Evolutionary conservation across 257 asterid species (phyloP).

Genomic region (Mentha longifolia): DNA sequence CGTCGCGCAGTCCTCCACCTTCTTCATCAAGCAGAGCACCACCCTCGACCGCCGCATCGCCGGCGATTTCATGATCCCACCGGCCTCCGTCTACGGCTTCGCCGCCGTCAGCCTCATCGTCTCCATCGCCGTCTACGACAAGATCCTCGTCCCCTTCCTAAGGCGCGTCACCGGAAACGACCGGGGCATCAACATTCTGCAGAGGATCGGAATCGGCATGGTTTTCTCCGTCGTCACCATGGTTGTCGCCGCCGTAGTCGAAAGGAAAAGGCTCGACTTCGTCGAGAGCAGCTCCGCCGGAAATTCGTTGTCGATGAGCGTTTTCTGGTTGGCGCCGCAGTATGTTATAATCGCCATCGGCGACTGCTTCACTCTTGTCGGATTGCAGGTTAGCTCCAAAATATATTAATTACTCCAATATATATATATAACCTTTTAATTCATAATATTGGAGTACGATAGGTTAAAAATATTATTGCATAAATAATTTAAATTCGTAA

Average conservation of each 20-base stretch:
- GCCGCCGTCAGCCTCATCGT: conserved; percentile 61
- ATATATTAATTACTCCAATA: too few relatives aligned
- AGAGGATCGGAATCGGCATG: conserved; percentile 84
- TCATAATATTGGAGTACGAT: too few relatives aligned
- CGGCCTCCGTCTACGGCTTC: conserved; percentile 64
- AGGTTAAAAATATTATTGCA: too few relatives aligned
- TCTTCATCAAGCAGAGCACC: conserved; percentile 75
- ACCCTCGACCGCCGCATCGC: conserved; percentile 51
- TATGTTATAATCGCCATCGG: conserved; percentile 60
- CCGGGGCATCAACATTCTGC: conserved; percentile 67
- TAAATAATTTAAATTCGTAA: too few relatives aligned
- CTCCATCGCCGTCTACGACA: conserved; percentile 56
- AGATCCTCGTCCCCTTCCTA: conserved; percentile 57
- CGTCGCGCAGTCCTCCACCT: conserved; percentile 70
- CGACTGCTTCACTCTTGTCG: conserved; percentile 71
- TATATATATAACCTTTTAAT: too few relatives aligned
- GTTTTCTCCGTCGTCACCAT: conserved; percentile 53
- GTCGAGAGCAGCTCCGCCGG: conserved; percentile 31
- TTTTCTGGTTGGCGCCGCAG: conserved; percentile 85
- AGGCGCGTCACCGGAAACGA: conserved; percentile 58
- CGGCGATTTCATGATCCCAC: conserved; percentile 51
- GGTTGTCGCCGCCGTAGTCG: conserved; percentile 72
- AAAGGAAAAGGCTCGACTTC: conserved; percentile 47
- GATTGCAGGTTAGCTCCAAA: conserved; percentile 50
- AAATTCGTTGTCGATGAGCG: conserved; percentile 64